Evolutionary conservation across 345 rosid species (phyloP).

Genomic region (Mallotus nudiflorus): DNA sequence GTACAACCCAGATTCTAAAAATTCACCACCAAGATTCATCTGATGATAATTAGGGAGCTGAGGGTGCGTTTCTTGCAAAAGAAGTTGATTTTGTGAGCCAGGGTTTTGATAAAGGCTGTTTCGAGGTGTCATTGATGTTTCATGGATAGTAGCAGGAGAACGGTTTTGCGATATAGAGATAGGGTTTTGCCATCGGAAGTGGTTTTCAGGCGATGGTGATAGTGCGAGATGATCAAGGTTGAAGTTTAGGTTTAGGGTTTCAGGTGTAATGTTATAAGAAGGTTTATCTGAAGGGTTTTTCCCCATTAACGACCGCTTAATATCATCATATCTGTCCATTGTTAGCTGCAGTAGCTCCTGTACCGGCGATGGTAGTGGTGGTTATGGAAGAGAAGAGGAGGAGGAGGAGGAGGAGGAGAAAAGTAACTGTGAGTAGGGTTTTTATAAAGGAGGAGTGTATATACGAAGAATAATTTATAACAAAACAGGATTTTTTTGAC

Average conservation of each 20-base stretch:
- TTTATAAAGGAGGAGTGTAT: not conserved
- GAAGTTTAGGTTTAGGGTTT: not conserved
- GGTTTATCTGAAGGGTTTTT: not conserved
- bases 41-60: not conserved
- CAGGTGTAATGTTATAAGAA: too few relatives aligned
- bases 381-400: not conserved
- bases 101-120: not conserved
- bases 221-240: not conserved
- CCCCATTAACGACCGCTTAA: not conserved
- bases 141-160: not conserved
- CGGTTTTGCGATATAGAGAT: not conserved
- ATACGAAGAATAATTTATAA: not conserved
- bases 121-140: not conserved
- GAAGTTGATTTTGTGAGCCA: not conserved
- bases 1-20: not conserved
- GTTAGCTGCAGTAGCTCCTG: not conserved
- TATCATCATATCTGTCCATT: not conserved
- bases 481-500: not conserved
- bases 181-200: not conserved
- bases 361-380: too few relatives aligned
- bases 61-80: not conserved
- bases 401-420: too few relatives aligned
- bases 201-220: not conserved
- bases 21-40: not conserved
- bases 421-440: not conserved